Conservation (phyloP, 1,139 yeast genomes). For the Kluyveromyces sp. region DNA sequence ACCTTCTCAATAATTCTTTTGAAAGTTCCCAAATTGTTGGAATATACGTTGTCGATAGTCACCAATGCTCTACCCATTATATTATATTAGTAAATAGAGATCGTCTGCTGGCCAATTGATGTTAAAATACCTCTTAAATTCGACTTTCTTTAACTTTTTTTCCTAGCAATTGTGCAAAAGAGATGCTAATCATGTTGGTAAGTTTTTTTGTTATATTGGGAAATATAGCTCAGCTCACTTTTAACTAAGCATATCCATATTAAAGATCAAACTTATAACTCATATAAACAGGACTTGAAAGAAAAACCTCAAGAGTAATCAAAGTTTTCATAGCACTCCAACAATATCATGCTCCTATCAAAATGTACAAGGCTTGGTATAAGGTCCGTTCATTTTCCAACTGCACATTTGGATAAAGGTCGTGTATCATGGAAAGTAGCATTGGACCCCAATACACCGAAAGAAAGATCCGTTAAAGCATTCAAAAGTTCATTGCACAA, state of each 20-base stretch:
- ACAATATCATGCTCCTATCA: not conserved
- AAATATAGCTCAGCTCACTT: too few relatives aligned
- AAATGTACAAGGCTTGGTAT: not conserved
- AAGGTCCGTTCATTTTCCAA: not conserved
- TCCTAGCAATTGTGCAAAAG: too few relatives aligned
- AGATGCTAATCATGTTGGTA: too few relatives aligned
- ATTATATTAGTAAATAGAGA: not conserved
- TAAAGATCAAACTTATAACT: too few relatives aligned
- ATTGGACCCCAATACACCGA: slow-evolving; percentile 4
- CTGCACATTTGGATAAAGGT: not conserved
- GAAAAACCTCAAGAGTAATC: too few relatives aligned
- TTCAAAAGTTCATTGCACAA: slow-evolving; percentile 7
- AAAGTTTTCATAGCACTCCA: too few relatives aligned
- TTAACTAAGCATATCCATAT: too few relatives aligned
- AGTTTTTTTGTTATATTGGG: too few relatives aligned
- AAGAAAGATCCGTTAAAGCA: slow-evolving; percentile 7
- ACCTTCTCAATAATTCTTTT: slow-evolving; percentile 10
- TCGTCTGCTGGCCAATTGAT: not conserved
- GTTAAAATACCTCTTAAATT: too few relatives aligned
- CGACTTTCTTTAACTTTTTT: too few relatives aligned
- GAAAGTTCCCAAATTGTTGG: slow-evolving; percentile 18
- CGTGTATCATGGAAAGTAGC: slow-evolving; percentile 7
- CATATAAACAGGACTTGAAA: too few relatives aligned
- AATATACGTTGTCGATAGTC: slow-evolving; percentile 22
- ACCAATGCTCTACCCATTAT: slow-evolving; percentile 7